Evolutionary conservation across 2,329 filamentous ascomycete species (phyloP).

Genomic region (Fusarium pseudonygamai): DNA sequence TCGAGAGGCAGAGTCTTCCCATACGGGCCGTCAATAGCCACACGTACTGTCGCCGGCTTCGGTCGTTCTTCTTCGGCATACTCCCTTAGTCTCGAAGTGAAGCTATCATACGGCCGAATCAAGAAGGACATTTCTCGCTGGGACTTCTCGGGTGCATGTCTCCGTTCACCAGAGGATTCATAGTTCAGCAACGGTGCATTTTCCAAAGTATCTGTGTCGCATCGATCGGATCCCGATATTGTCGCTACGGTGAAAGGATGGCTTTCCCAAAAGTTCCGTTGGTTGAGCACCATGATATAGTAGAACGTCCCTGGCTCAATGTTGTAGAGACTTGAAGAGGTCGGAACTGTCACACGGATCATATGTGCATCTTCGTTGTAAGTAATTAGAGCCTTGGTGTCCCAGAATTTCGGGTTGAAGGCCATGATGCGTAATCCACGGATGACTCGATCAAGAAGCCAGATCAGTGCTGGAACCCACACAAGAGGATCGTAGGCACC

Average conservation of each 20-base stretch:
- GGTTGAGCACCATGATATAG: conserved; percentile 54
- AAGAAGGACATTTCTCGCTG: conserved; percentile 51
- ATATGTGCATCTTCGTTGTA: conserved; percentile 49
- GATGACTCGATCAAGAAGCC: not conserved
- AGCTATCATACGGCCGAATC: conserved; percentile 57
- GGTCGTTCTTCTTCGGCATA: not conserved
- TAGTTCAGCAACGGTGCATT: not conserved
- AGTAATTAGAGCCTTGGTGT: not conserved
- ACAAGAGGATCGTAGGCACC: conserved; percentile 54
- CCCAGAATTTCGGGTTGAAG: not conserved
- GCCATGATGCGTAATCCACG: not conserved
- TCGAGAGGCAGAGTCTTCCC: not conserved
- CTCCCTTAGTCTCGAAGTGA: conserved; percentile 43
- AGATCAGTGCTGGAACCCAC: not conserved
- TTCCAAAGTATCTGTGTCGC: not conserved
- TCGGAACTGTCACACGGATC: conserved; percentile 52
- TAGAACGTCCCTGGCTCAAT: conserved; percentile 55
- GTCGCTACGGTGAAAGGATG: conserved; percentile 60
- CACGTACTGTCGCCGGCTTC: not conserved
- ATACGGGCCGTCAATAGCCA: conserved; percentile 3
- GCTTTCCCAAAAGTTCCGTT: conserved; percentile 55
- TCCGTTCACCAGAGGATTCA: not conserved
- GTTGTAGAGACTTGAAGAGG: conserved; percentile 44
- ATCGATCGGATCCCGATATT: conserved; percentile 20
- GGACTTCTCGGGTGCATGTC: not conserved